phyloP scores from a whole-genome alignment of 139 green algal species.

The Micractinium sp. region DNA sequence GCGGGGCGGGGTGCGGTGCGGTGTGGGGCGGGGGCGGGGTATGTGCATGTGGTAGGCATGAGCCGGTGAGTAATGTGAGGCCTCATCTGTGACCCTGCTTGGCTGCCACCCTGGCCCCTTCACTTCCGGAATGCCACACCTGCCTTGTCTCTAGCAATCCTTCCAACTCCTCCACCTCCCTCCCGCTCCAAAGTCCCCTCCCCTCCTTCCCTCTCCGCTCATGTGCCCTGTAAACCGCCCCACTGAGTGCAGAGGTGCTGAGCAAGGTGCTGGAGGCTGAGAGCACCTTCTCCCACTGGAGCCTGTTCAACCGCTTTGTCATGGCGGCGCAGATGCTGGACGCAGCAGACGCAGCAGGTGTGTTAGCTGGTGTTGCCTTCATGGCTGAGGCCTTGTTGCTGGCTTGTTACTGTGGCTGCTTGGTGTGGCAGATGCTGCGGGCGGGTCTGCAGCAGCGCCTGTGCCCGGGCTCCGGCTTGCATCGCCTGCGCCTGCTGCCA shows the following conservation, averaged over 20 bases:
- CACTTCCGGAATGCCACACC: too few relatives aligned
- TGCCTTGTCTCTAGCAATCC: too few relatives aligned
- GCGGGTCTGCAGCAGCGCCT: too few relatives aligned
- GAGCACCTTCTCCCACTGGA: constrained; percentile 65
- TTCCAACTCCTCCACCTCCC: too few relatives aligned
- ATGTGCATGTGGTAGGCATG: neutral
- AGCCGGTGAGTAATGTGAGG: too few relatives aligned
- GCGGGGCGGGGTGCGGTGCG: neutral
- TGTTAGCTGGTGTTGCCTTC: neutral
- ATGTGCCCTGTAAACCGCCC: neutral
- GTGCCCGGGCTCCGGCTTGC: neutral
- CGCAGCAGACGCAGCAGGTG: constrained; percentile 69
- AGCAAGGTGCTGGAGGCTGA: constrained; percentile 63
- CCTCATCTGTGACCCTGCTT: too few relatives aligned
- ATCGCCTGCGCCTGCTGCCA: neutral
- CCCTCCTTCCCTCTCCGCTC: neutral
- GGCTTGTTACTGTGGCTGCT: too few relatives aligned
- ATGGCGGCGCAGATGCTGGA: constrained; percentile 74
- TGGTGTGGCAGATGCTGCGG: neutral
- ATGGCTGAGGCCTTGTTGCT: too few relatives aligned
- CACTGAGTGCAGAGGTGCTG: constrained; percentile 50
- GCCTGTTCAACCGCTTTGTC: constrained; percentile 77
- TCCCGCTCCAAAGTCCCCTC: too few relatives aligned
- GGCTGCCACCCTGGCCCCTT: too few relatives aligned
- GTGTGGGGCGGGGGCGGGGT: neutral